Conservation (phyloP, 1,284 basidiomycete species). For the Cryptococcus hybrid region DNA sequence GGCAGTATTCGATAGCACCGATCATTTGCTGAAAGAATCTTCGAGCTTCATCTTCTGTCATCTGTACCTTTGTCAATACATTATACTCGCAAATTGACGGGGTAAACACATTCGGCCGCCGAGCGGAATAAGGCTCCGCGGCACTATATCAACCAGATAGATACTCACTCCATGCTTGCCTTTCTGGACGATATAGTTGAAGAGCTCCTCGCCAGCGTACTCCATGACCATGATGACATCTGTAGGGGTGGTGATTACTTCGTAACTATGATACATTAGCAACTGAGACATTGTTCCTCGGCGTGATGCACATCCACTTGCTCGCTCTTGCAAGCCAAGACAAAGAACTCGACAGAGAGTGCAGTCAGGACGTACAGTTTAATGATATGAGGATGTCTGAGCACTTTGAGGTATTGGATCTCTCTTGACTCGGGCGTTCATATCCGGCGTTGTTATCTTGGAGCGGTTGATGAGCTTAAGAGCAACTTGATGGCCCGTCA, state of each 20-base stretch:
- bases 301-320: background rate
- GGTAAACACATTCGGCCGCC: too few relatives aligned
- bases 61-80: conserved; percentile 51
- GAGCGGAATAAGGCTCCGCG: background rate
- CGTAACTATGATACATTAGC: conserved; percentile 62
- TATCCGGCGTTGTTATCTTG: conserved; percentile 87
- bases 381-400: conserved; percentile 92
- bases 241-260: conserved; percentile 87
- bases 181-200: conserved; percentile 90
- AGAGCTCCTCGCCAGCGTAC: conserved; percentile 86
- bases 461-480: conserved; percentile 98
- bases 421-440: conserved; percentile 90
- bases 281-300: background rate
- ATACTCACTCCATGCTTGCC: conserved; percentile 55
- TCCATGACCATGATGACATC: conserved; percentile 97
- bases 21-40: conserved; percentile 97
- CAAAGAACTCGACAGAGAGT: background rate
- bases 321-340: background rate
- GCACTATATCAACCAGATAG: background rate
- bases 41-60: conserved; percentile 79
- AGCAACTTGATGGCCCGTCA: conserved; percentile 93
- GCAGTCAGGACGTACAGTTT: conserved; percentile 65
- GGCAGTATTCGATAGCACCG: conserved; percentile 91
- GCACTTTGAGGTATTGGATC: conserved; percentile 89
- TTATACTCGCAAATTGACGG: background rate